Evolutionary conservation across 768 basidiomycete species (phyloP).

Genomic region (Tulasnella sp.): DNA sequence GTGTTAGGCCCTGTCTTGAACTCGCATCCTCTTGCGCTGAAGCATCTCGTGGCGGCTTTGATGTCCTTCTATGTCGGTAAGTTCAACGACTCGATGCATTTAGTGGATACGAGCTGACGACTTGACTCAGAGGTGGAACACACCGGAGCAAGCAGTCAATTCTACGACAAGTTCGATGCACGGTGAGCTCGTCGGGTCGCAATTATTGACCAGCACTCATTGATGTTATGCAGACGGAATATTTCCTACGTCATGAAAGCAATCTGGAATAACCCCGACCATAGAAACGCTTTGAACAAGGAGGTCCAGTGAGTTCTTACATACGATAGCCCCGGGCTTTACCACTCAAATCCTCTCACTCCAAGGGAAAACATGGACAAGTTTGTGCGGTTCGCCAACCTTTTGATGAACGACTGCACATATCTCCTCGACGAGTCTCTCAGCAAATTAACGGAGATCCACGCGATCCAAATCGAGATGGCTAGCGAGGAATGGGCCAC

Average conservation of each 20-base stretch:
- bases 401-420: slow-evolving; percentile 98
- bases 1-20: slow-evolving; percentile 77
- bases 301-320: slow-evolving; percentile 53
- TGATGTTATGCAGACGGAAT: slow-evolving; percentile 48
- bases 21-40: slow-evolving; percentile 70
- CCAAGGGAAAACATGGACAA: slow-evolving; percentile 54
- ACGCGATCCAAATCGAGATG: slow-evolving; percentile 78
- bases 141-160: slow-evolving; percentile 95
- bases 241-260: slow-evolving; percentile 80
- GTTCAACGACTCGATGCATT: slow-evolving; percentile 16
- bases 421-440: slow-evolving; percentile 96
- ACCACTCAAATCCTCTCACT: background rate
- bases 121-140: slow-evolving; percentile 74
- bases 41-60: slow-evolving; percentile 80
- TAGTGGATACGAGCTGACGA: slow-evolving; percentile 5
- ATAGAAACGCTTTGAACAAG: slow-evolving; percentile 72
- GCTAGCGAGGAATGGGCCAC: slow-evolving; percentile 62
- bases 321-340: background rate
- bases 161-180: slow-evolving; percentile 92
- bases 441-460: slow-evolving; percentile 77
- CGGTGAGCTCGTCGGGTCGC: slow-evolving; percentile 26
- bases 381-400: slow-evolving; percentile 91
- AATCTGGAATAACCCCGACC: slow-evolving; percentile 83
- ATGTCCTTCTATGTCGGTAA: slow-evolving; percentile 91
- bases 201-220: slow-evolving; percentile 17